phyloP scores from a whole-genome alignment of 306 rosid genomes.

The Pueraria montana region DNA sequence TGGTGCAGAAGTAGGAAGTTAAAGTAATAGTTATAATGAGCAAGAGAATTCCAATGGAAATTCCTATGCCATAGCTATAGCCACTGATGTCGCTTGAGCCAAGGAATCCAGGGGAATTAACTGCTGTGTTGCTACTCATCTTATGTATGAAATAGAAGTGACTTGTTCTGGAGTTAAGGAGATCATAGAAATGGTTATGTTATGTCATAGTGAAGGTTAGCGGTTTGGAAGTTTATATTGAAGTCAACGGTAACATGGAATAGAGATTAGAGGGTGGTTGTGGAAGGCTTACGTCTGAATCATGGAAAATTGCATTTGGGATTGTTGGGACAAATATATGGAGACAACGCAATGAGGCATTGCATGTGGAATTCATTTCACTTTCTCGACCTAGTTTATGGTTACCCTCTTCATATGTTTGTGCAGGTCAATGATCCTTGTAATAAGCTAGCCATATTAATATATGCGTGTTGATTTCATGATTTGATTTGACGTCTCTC shows the following conservation, averaged over 20 bases:
- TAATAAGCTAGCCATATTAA: not conserved
- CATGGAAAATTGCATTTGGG: not conserved
- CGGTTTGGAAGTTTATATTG: not conserved
- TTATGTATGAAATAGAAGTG: not conserved
- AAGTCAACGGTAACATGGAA: not conserved
- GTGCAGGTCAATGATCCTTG: slow-evolving; percentile 20
- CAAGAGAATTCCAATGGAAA: slow-evolving; percentile 81
- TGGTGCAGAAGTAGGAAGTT: slow-evolving; percentile 82
- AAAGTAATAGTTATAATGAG: slow-evolving; percentile 84
- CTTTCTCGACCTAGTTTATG: not conserved
- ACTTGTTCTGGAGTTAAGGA: slow-evolving; percentile 22
- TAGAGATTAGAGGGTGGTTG: not conserved
- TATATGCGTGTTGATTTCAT: not conserved
- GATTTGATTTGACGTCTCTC: not conserved
- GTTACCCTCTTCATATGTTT: not conserved
- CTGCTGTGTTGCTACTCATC: slow-evolving; percentile 54
- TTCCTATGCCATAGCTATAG: slow-evolving; percentile 87
- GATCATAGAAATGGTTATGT: slow-evolving; percentile 29
- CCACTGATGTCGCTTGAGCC: slow-evolving; percentile 71
- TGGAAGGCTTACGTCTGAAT: not conserved
- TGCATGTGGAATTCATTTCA: slow-evolving; percentile 3
- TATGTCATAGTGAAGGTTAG: slow-evolving; percentile 50
- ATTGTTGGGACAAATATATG: not conserved
- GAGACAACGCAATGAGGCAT: slow-evolving; percentile 3
- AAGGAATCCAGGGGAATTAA: slow-evolving; percentile 63